phyloP scores from a whole-genome alignment of 176 grass and related monocot species.

The Calamus simplicifolius region DNA sequence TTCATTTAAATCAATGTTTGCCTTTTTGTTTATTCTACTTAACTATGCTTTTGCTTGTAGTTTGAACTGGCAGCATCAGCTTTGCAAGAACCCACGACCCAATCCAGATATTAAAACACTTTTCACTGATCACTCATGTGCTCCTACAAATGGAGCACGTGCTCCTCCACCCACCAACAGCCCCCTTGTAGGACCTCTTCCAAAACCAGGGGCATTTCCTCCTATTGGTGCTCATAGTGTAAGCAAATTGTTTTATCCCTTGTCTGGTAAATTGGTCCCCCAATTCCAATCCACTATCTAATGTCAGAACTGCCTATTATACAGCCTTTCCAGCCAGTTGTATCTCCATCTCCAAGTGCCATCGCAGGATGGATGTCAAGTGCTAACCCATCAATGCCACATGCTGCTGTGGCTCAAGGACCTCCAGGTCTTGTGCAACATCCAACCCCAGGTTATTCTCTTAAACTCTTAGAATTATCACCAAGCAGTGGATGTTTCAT shows the following conservation, averaged over 20 bases:
- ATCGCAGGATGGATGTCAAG: conserved; percentile 99
- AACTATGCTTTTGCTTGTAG: conserved; percentile 29
- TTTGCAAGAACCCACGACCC: conserved; percentile 97
- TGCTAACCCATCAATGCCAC: conserved; percentile 74
- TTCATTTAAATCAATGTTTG: no score
- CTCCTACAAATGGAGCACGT: conserved; percentile 81
- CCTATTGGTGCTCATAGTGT: conserved; percentile 90
- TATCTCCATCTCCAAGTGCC: conserved; percentile 85
- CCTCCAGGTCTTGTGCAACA: conserved; percentile 70
- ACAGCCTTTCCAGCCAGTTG: conserved; percentile 93
- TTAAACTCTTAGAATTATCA: no score
- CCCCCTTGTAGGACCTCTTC: conserved; percentile 82
- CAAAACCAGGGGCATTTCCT: conserved; percentile 87
- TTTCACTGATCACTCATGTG: conserved; percentile 96
- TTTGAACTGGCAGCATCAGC: conserved; percentile 98
- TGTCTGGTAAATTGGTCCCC: no score
- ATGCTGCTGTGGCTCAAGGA: conserved; percentile 71
- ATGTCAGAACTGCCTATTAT: conserved; percentile 3
- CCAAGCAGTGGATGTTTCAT: no score
- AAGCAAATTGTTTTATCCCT: background rate
- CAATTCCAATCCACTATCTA: no score
- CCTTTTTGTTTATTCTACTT: no score
- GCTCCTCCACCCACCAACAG: conserved; percentile 73
- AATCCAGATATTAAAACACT: conserved; percentile 99
- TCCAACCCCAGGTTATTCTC: conserved; percentile 58